Evolutionary conservation across 129 eudicot species (phyloP).

Genomic region (Chrysanthemum lavandulifolium): DNA sequence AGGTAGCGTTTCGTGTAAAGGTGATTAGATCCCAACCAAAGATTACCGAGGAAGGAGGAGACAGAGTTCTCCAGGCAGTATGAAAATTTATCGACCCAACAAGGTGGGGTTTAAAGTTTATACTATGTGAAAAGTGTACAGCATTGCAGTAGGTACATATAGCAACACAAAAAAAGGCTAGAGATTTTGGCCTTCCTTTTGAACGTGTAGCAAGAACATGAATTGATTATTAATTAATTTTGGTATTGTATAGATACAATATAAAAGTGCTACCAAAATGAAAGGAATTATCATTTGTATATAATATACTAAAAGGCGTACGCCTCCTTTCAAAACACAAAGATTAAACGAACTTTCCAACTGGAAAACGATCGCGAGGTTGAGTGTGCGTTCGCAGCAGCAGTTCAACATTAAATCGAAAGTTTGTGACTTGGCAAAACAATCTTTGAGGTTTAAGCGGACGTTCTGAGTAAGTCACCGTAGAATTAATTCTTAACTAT

Average conservation of each 20-base stretch:
- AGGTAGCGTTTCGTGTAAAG: conserved; percentile 85
- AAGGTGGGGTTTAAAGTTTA: conserved; percentile 2
- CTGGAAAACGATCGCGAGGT: too few species aligned
- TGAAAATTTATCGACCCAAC: conserved; percentile 28
- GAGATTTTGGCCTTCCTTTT: conserved; percentile 27
- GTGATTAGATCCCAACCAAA: conserved; percentile 51
- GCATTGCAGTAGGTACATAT: conserved; percentile 36
- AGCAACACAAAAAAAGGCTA: conserved; percentile 24
- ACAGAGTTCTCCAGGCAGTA: conserved; percentile 48
- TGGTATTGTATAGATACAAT: conserved; percentile 35
- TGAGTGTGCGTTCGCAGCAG: too few species aligned
- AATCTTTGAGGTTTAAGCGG: too few species aligned
- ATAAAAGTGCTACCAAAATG: conserved; percentile 26
- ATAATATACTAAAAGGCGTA: too few species aligned
- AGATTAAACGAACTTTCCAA: too few species aligned
- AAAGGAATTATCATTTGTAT: too few species aligned
- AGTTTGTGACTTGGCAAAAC: too few species aligned
- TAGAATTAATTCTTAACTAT: too few species aligned
- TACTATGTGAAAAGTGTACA: conserved; percentile 49
- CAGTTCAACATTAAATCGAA: too few species aligned
- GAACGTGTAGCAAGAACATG: conserved; percentile 30
- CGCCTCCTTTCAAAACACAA: too few species aligned
- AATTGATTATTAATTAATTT: conserved; percentile 16
- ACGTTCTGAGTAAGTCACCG: too few species aligned
- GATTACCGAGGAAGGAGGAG: conserved; percentile 27